Evolutionary conservation across 345 rosid species (phyloP).

Genomic region (Anastatica hierochuntica): DNA sequence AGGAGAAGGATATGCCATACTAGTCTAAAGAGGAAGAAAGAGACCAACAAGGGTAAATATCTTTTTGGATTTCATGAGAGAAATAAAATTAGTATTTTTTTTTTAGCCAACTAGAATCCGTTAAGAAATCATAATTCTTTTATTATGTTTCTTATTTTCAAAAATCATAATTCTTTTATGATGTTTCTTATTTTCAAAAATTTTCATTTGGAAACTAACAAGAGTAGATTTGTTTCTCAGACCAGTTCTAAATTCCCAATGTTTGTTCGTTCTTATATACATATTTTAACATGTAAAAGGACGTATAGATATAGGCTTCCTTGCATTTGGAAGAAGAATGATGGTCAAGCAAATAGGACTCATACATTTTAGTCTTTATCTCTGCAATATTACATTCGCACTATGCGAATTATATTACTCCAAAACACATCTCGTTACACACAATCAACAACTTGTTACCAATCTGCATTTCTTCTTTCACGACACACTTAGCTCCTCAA

Average conservation of each 20-base stretch:
- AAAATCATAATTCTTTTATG: too few species aligned
- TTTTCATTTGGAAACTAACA: too few species aligned
- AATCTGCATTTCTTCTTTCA: constrained; percentile 36
- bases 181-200: too few species aligned
- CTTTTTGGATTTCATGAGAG: too few species aligned
- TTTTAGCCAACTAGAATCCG: too few species aligned
- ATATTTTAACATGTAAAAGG: background rate
- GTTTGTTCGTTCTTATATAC: background rate
- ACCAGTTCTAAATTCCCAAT: background rate
- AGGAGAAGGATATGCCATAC: too few species aligned
- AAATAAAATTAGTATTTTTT: too few species aligned
- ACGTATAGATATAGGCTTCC: too few species aligned
- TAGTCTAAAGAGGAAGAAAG: too few species aligned
- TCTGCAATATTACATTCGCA: background rate
- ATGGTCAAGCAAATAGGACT: constrained; percentile 5
- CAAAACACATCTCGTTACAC: background rate
- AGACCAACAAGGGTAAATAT: too few species aligned
- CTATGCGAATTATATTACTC: constrained; percentile 7
- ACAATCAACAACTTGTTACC: constrained; percentile 20
- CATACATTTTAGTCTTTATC: background rate
- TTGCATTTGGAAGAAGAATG: background rate
- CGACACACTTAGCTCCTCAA: constrained; percentile 17
- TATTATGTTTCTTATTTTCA: too few species aligned
- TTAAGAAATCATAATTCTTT: too few species aligned
- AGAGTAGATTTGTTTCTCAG: background rate